Conservation (phyloP, 768 basidiomycete genomes). For the Amanita thiersii region DNA sequence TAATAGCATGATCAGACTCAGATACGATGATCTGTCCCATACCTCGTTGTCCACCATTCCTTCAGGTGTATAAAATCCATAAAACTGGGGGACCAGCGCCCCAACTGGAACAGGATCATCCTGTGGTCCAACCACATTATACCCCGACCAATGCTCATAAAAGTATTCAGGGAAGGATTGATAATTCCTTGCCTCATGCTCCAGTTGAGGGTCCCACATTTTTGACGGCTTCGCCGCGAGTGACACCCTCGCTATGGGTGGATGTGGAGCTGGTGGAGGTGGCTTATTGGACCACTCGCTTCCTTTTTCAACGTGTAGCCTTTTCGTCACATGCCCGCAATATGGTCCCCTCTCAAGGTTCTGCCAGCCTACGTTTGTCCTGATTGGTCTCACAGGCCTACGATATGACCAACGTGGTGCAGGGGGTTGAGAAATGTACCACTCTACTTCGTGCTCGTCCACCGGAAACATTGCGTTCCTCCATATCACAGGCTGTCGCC, state of each 20-base stretch:
- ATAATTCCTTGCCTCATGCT: conserved; percentile 34
- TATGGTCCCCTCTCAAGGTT: conserved; percentile 19
- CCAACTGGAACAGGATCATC: conserved; percentile 36
- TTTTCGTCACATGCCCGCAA: conserved; percentile 20
- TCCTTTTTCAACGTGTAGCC: neutral
- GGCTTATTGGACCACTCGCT: neutral
- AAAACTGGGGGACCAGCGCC: conserved; percentile 55
- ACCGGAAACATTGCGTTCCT: neutral
- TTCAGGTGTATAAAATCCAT: conserved; percentile 41
- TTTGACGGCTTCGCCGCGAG: conserved; percentile 39
- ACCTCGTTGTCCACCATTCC: too few species aligned
- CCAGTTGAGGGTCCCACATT: conserved; percentile 29
- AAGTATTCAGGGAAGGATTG: conserved; percentile 34
- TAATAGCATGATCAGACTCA: conserved; percentile 34
- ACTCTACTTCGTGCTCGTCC: too few species aligned
- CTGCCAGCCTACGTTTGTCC: conserved; percentile 22
- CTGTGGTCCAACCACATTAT: conserved; percentile 33
- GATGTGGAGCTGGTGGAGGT: conserved; percentile 13
- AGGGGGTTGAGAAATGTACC: neutral
- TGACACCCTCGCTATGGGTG: conserved; percentile 28
- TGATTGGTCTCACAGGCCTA: conserved; percentile 18
- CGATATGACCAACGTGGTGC: conserved; percentile 10
- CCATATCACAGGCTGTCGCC: neutral
- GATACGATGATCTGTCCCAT: conserved; percentile 13
- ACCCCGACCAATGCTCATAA: conserved; percentile 43